These are phyloP conservation scores for Clonostachys rhizophaga DNA, from an alignment of 2,329 filamentous ascomycete genomes.

Conservation along the genomic window DNA sequence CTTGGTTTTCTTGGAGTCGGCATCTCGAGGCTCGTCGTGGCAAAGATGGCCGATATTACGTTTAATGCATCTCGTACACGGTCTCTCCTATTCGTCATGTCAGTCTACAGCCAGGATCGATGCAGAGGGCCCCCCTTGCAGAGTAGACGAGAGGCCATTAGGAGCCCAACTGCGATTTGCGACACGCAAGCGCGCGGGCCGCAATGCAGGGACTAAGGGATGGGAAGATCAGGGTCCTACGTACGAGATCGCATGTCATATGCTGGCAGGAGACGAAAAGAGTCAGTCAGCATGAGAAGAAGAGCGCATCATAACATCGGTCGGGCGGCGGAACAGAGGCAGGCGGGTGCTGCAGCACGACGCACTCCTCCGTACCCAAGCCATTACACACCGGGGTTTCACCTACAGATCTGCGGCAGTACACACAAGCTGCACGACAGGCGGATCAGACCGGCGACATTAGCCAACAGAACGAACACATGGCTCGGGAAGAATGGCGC, in stretches of 20 bases:
- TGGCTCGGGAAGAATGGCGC: background rate
- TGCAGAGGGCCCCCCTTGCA: background rate
- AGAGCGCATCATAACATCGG: background rate
- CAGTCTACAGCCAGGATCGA: constrained; percentile 13
- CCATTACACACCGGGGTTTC: constrained; percentile 1
- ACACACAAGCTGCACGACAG: constrained; percentile 65
- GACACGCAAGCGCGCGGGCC: background rate
- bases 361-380: background rate
- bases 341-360: background rate
- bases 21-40: constrained; percentile 93
- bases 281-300: background rate
- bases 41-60: constrained; percentile 97
- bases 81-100: constrained; percentile 65
- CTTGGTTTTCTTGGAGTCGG: constrained; percentile 75
- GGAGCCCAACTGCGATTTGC: background rate
- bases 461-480: constrained; percentile 8
- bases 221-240: constrained; percentile 23
- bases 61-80: constrained; percentile 96
- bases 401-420: constrained; percentile 88
- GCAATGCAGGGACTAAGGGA: background rate
- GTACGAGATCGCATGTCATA: constrained; percentile 90
- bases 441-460: constrained; percentile 3
- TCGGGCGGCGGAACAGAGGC: background rate
- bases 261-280: constrained; percentile 45
- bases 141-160: background rate